These are phyloP conservation scores for Entophlyctis helioformis DNA, from an alignment of 192 early-diverging fungal genomes.

Conservation along the genomic window DNA sequence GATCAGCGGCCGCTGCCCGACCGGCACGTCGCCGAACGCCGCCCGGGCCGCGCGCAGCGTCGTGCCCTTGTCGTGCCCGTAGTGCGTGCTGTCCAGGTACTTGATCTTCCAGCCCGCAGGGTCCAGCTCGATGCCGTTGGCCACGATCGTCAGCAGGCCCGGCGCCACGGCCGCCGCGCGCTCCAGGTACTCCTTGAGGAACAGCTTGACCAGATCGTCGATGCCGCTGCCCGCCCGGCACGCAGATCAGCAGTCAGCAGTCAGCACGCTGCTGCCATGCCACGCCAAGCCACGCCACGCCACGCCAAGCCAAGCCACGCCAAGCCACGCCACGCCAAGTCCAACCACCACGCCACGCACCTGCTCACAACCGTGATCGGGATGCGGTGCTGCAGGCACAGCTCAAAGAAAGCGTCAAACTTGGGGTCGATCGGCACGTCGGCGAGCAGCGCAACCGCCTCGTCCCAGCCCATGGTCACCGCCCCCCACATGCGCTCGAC, in stretches of 20 bases:
- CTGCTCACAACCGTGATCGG: constrained; percentile 56
- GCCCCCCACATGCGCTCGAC: constrained; percentile 38
- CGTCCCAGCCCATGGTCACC: constrained; percentile 27
- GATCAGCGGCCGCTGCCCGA: constrained; percentile 19
- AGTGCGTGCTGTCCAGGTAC: constrained; percentile 47
- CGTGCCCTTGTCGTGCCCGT: constrained; percentile 51
- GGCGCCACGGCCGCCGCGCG: constrained; percentile 27
- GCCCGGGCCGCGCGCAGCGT: constrained; percentile 11
- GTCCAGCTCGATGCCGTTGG: constrained; percentile 39
- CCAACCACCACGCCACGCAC: constrained; percentile 3
- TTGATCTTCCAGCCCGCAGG: constrained; percentile 40
- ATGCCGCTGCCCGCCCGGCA: constrained; percentile 46
- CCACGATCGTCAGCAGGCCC: constrained; percentile 36
- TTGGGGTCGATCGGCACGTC: constrained; percentile 47
- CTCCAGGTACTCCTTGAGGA: constrained; percentile 35
- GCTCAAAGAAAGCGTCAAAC: constrained; percentile 43
- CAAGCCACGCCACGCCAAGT: too few species aligned
- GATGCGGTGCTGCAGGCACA: constrained; percentile 28
- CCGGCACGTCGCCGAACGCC: not conserved
- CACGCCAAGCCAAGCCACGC: too few species aligned
- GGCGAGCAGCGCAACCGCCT: constrained; percentile 27
- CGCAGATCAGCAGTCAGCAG: too few species aligned
- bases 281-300: too few species aligned
- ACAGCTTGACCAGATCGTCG: constrained; percentile 30
- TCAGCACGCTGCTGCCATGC: too few species aligned